phyloP scores from a whole-genome alignment of 2,329 filamentous ascomycete species.

The Penicillium sumatraense region DNA sequence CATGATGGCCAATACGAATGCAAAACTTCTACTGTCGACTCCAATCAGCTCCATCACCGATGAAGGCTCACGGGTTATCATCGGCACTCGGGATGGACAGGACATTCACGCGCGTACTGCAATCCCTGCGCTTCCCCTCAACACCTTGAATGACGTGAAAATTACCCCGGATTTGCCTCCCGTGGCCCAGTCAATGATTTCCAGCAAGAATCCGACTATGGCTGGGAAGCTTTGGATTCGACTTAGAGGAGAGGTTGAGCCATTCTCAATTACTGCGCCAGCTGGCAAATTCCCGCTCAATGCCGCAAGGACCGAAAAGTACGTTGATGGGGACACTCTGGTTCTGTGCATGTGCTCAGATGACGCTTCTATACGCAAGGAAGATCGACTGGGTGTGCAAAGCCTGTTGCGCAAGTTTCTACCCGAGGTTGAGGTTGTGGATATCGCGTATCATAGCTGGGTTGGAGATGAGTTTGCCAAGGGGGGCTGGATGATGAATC shows the following conservation, averaged over 20 bases:
- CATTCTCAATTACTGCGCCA: conserved; percentile 12
- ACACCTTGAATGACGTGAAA: background rate
- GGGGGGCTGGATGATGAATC: conserved; percentile 21
- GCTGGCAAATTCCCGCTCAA: conserved; percentile 16
- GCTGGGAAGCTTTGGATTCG: conserved; percentile 17
- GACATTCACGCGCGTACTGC: background rate
- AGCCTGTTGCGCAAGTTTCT: background rate
- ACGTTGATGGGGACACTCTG: conserved; percentile 15
- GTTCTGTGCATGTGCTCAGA: conserved; percentile 19
- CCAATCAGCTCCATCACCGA: background rate
- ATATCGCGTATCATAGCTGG: conserved; percentile 19
- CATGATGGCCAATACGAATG: background rate
- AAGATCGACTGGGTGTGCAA: conserved; percentile 3
- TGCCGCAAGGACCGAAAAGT: conserved; percentile 9
- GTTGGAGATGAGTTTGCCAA: conserved; percentile 16
- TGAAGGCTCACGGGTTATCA: conserved; percentile 2
- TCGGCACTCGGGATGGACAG: background rate
- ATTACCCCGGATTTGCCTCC: background rate
- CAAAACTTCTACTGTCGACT: conserved; percentile 2
- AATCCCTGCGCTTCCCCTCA: background rate
- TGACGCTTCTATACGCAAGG: conserved; percentile 8
- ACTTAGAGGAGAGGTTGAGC: conserved; percentile 13
- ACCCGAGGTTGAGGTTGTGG: conserved; percentile 10
- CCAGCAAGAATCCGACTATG: conserved; percentile 14
- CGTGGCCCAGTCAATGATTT: conserved; percentile 1